phyloP scores from a whole-genome alignment of 345 rosid genomes.

The Laguncularia racemosa region DNA sequence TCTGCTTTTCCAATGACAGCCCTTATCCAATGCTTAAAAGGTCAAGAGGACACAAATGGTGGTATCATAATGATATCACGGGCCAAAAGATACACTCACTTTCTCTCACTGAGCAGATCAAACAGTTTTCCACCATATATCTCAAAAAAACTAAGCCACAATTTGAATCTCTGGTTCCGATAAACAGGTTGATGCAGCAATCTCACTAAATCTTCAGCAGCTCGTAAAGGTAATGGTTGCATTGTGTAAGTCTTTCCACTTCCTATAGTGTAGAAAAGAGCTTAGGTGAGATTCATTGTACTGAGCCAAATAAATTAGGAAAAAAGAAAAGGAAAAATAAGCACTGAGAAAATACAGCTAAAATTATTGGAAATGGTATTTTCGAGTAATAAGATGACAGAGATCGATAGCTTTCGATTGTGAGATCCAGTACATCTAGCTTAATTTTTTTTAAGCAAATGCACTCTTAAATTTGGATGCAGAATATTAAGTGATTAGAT shows the following conservation, averaged over 20 bases:
- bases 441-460: too few relatives aligned
- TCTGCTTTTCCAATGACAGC: too few relatives aligned
- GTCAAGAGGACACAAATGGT: not conserved
- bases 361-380: too few relatives aligned
- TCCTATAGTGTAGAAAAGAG: constrained; percentile 36
- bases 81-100: constrained; percentile 35
- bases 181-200: constrained; percentile 79
- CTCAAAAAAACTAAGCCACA: constrained; percentile 97
- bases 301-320: not conserved
- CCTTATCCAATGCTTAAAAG: too few relatives aligned
- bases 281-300: not conserved
- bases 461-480: too few relatives aligned
- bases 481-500: too few relatives aligned
- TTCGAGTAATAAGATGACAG: too few relatives aligned
- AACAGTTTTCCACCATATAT: constrained; percentile 96
- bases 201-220: constrained; percentile 81
- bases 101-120: constrained; percentile 88
- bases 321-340: not conserved
- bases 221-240: constrained; percentile 93
- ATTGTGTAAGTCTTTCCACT: constrained; percentile 99
- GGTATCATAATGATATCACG: not conserved
- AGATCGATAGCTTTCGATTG: too few relatives aligned
- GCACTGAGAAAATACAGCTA: too few relatives aligned
- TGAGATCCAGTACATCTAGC: too few relatives aligned
- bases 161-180: constrained; percentile 70